Percentiles rank a stretch among this genome's conserved stretches.
phyloP scores from a whole-genome alignment of 306 rosid species.

The Cyamopsis tetragonoloba region DNA sequence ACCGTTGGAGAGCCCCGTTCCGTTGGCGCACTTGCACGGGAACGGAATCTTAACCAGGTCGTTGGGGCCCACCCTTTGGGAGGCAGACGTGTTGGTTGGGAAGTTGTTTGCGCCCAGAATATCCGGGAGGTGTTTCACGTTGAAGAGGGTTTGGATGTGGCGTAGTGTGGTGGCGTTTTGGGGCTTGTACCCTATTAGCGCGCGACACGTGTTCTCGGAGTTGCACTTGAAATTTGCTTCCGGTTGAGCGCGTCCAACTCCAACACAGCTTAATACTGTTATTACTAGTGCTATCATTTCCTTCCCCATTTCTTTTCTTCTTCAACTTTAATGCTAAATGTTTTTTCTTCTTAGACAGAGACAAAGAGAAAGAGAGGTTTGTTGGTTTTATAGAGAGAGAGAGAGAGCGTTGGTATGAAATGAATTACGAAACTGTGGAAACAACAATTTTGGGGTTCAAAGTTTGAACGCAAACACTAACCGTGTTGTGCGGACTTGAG shows the following conservation, averaged over 20 bases:
- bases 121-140: constrained; percentile 42
- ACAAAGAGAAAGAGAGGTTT: too few relatives aligned
- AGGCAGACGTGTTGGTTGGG: constrained; percentile 2
- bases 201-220: constrained; percentile 26
- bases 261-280: background rate
- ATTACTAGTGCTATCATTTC: background rate
- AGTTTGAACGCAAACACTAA: background rate
- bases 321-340: too few relatives aligned
- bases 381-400: background rate
- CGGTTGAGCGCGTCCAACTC: constrained; percentile 19
- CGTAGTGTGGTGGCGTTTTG: constrained; percentile 45
- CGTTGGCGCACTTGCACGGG: constrained; percentile 50
- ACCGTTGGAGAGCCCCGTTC: constrained; percentile 40
- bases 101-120: constrained; percentile 63
- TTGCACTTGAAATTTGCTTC: constrained; percentile 46
- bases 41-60: constrained; percentile 48
- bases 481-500: background rate
- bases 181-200: constrained; percentile 40
- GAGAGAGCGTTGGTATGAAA: background rate
- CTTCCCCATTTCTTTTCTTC: background rate
- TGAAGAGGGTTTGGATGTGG: constrained; percentile 56
- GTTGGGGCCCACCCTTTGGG: background rate
- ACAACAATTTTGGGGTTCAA: background rate
- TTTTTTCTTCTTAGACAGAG: background rate
- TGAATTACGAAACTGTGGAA: background rate